phyloP scores from a whole-genome alignment of 257 asterid species.

The Orobanche coerulescens region DNA sequence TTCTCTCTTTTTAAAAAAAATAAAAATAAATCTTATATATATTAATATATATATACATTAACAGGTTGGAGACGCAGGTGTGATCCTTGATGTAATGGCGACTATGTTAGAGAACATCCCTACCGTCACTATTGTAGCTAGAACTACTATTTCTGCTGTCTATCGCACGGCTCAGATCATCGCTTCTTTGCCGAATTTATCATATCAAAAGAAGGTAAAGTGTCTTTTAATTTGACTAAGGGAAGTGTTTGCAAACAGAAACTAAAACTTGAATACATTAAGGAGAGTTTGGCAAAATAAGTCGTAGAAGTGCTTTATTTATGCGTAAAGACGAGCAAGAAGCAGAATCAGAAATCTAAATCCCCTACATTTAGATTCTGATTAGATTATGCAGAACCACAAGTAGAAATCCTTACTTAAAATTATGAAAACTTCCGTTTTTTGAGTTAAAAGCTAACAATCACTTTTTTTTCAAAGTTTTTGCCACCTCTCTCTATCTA shows the following conservation, averaged over 20 bases:
- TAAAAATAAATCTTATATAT: no score
- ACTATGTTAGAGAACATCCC: slow-evolving; percentile 83
- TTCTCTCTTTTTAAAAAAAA: no score
- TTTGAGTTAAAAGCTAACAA: no score
- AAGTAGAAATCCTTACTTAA: no score
- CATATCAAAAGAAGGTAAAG: slow-evolving; percentile 72
- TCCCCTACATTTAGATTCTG: no score
- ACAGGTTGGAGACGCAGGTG: slow-evolving; percentile 97
- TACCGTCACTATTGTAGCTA: slow-evolving; percentile 52
- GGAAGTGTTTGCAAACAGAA: no score
- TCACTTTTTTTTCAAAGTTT: no score
- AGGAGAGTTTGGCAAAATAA: background rate
- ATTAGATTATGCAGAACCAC: no score
- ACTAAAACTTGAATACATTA: no score
- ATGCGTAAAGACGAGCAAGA: background rate
- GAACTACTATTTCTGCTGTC: slow-evolving; percentile 75
- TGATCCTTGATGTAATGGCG: slow-evolving; percentile 92
- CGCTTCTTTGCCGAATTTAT: slow-evolving; percentile 67
- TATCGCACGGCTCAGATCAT: slow-evolving; percentile 86
- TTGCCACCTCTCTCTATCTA: no score
- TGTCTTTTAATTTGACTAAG: background rate
- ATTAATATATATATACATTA: slow-evolving; percentile 1
- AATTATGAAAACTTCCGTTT: no score
- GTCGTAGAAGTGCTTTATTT: background rate
- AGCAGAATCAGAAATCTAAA: no score